Base-by-base conservation (phyloP, 2,329 filamentous ascomycete genomes). In the Scedosporium aurantiacum region DNA sequence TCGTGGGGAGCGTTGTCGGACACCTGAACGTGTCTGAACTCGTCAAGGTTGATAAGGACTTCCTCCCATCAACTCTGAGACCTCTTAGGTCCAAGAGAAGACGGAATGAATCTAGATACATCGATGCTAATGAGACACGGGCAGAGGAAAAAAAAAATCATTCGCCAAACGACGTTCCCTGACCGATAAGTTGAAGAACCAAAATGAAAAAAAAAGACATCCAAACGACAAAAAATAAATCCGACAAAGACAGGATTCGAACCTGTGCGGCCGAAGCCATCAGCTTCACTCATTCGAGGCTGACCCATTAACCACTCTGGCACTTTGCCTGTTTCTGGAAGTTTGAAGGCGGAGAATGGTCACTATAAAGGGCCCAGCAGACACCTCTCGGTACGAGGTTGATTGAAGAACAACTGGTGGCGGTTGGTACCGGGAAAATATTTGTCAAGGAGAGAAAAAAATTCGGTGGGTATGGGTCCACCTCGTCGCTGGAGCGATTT, bases 251-350 rank as follows among this genome's bases (percentile, higher is more conserved):
- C 28, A 40, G 55, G 55, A 57, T 57, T 57, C 55, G 55, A 57
- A 57, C 55, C 55, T 57, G 55, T 37, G 55, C 55, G 55, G 32
- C 55, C 55, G 55, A 57, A 57, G 55, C 32, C 55, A 57, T 57
- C 32, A 57, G 55, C 55, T 58, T 58, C n/a, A n/a, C n/a, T n/a
- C n/a, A n/a, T n/a, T 45, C 50, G 50, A 54, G 50, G 50, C 50
- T 54, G 21, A 58, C 57, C 57, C 57, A 58, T 58, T 58, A 58
- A 58, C 57, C 57, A 45, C 57, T 58, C 57, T 58, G 57, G 57
- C 57, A 58, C 37, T 41, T 41, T 58, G 37, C 57, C 57, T 58
- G 52, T 27, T 27, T 56, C 27, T 58, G 16, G 28, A 37, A 3
- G 7, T 18, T 58, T 23, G 18, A n/a, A 32, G n/a, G 28, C 28